Evolutionary conservation across 2,329 filamentous ascomycete genomes (phyloP).

Genomic region (Pseudocercospora vitis): DNA sequence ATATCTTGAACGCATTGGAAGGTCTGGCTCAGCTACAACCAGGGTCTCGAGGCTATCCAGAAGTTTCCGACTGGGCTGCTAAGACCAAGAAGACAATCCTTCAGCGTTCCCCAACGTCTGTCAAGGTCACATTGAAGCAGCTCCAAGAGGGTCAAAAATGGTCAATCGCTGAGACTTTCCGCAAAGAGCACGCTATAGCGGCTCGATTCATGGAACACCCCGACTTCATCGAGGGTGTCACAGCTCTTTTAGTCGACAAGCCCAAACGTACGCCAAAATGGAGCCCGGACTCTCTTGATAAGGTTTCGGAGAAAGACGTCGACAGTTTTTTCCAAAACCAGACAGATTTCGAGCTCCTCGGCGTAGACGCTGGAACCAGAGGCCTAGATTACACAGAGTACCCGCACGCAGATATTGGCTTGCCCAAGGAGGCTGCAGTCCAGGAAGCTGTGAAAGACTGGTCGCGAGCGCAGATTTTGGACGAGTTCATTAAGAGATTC

Average conservation of each 20-base stretch:
- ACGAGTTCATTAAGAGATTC: constrained; percentile 42
- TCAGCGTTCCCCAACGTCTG: constrained; percentile 78
- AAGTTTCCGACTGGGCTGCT: constrained; percentile 71
- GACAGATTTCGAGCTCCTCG: constrained; percentile 57
- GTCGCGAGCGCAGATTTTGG: constrained; percentile 41
- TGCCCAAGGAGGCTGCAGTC: constrained; percentile 71
- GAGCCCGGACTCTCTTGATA: constrained; percentile 71
- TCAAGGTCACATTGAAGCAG: constrained; percentile 81
- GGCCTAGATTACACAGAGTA: constrained; percentile 66
- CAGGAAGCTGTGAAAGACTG: constrained; percentile 41
- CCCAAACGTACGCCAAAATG: constrained; percentile 66
- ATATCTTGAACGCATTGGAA: constrained; percentile 69
- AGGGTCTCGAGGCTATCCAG: constrained; percentile 36
- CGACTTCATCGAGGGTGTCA: constrained; percentile 92
- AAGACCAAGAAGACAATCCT: constrained; percentile 74
- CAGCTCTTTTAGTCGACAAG: constrained; percentile 73
- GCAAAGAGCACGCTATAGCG: constrained; percentile 81
- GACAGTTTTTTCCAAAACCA: constrained; percentile 60
- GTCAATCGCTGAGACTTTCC: constrained; percentile 82
- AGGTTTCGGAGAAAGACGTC: constrained; percentile 60
- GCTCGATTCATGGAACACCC: constrained; percentile 83
- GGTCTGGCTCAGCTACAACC: constrained; percentile 43
- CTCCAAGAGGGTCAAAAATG: constrained; percentile 74
- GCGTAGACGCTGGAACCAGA: constrained; percentile 38
- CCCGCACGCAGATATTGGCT: constrained; percentile 66